These are phyloP conservation scores for Heimioporus sp. DNA, from an alignment of 768 basidiomycete species.

Conservation along the genomic window DNA sequence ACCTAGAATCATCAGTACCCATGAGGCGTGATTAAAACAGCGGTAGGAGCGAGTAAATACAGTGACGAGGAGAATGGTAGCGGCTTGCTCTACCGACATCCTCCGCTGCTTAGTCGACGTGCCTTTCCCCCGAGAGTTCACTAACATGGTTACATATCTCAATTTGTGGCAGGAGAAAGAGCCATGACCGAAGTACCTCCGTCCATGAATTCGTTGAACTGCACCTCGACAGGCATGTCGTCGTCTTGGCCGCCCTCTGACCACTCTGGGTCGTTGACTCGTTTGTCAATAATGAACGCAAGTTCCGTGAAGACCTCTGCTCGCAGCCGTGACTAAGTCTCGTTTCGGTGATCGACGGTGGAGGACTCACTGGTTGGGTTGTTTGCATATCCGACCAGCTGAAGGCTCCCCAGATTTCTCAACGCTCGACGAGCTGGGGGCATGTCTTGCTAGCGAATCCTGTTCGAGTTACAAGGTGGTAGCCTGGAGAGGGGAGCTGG, in stretches of 20 bases:
- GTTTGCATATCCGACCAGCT: slow-evolving; percentile 19
- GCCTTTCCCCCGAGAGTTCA: slow-evolving; percentile 23
- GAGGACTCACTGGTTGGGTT: slow-evolving; percentile 23
- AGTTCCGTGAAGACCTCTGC: slow-evolving; percentile 27
- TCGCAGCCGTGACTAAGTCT: not conserved
- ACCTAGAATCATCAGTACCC: slow-evolving; percentile 12
- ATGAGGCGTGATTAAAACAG: not conserved
- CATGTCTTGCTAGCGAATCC: slow-evolving; percentile 6
- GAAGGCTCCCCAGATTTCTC: slow-evolving; percentile 19
- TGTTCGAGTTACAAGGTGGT: not conserved
- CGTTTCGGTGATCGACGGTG: not conserved
- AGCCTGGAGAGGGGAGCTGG: not conserved
- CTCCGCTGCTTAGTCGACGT: slow-evolving; percentile 18
- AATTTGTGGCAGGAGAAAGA: not conserved
- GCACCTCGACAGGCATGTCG: slow-evolving; percentile 19
- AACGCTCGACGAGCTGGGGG: slow-evolving; percentile 20
- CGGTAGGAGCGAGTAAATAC: slow-evolving; percentile 4
- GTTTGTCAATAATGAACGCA: slow-evolving; percentile 21
- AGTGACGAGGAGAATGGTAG: slow-evolving; percentile 22
- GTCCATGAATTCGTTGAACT: slow-evolving; percentile 26
- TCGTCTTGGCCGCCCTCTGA: not conserved
- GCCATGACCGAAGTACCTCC: slow-evolving; percentile 15
- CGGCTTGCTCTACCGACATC: slow-evolving; percentile 23
- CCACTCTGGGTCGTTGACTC: not conserved
- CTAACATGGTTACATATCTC: slow-evolving; percentile 2